These are phyloP conservation scores for Biscogniauxia sp. DNA, from an alignment of 2,329 filamentous ascomycete species.

Conservation along the genomic window DNA sequence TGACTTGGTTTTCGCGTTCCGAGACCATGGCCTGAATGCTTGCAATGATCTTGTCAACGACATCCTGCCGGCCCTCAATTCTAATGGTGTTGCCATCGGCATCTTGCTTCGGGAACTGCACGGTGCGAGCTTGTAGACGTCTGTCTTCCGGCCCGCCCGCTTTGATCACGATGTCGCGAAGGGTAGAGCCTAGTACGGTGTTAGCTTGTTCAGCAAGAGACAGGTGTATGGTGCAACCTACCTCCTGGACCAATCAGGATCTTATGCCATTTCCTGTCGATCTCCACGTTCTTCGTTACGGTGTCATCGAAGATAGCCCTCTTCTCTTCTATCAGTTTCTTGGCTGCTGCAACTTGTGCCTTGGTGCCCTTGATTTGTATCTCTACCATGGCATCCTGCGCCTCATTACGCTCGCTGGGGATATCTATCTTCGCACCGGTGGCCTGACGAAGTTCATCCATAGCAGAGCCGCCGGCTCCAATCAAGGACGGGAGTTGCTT, in stretches of 20 bases:
- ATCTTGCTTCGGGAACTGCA: constrained; percentile 91
- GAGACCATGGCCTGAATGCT: constrained; percentile 78
- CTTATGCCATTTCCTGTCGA: constrained; percentile 94
- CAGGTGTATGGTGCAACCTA: constrained; percentile 45
- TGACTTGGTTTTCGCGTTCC: constrained; percentile 81
- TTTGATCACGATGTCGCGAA: constrained; percentile 80
- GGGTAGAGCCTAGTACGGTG: constrained; percentile 64
- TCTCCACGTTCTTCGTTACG: constrained; percentile 76
- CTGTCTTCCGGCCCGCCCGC: constrained; percentile 89
- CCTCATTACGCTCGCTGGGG: constrained; percentile 72
- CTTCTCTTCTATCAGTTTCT: constrained; percentile 86
- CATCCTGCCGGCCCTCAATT: constrained; percentile 76
- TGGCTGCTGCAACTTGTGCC: constrained; percentile 83
- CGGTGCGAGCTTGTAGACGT: constrained; percentile 79
- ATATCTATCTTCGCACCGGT: constrained; percentile 92
- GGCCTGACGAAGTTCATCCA: constrained; percentile 82
- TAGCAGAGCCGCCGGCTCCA: constrained; percentile 82
- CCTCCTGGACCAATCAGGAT: constrained; percentile 85
- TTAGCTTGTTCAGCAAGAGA: constrained; percentile 36
- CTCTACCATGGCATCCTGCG: constrained; percentile 68
- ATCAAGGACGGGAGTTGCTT: constrained; percentile 93
- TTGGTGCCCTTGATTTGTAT: constrained; percentile 93
- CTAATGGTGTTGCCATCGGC: constrained; percentile 79
- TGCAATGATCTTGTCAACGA: constrained; percentile 86
- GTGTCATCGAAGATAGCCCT: constrained; percentile 86